Evolutionary conservation across 495 filamentous ascomycete genomes (phyloP).

Genomic region (Xanthoparmelia taractica): DNA sequence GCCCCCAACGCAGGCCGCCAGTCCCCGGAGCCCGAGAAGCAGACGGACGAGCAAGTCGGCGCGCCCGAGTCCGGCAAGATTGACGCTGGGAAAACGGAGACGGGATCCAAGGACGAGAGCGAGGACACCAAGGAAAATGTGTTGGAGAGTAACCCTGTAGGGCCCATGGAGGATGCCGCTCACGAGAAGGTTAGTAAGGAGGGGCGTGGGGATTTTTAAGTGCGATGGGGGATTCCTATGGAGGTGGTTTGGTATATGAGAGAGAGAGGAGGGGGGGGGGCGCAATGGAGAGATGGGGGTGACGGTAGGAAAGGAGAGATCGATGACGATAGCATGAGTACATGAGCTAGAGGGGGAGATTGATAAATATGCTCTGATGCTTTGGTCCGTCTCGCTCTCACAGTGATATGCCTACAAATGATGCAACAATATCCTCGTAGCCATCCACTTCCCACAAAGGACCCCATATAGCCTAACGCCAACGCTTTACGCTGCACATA

Average conservation of each 20-base stretch:
- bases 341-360: not conserved
- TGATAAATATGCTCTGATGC: not conserved
- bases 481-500: not conserved
- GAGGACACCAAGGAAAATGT: conserved; percentile 31
- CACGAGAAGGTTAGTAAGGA: conserved; percentile 55
- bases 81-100: conserved; percentile 30
- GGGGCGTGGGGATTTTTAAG: conserved; percentile 20
- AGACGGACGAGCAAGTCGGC: conserved; percentile 55
- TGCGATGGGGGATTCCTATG: not conserved
- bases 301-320: not conserved
- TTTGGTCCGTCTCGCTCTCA: not conserved
- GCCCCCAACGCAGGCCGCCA: conserved; percentile 59
- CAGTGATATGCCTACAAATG: not conserved
- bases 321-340: not conserved
- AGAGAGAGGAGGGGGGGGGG: too few relatives aligned
- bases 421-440: not conserved
- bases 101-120: conserved; percentile 36
- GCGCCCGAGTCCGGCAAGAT: conserved; percentile 50
- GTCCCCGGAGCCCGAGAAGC: conserved; percentile 69
- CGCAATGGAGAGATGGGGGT: not conserved
- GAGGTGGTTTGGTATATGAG: not conserved
- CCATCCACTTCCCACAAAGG: not conserved
- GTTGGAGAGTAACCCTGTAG: conserved; percentile 58
- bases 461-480: conserved; percentile 3
- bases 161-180: conserved; percentile 60